Base-by-base conservation (phyloP, 306 rosid genomes). In the Rosa lucieae region DNA sequence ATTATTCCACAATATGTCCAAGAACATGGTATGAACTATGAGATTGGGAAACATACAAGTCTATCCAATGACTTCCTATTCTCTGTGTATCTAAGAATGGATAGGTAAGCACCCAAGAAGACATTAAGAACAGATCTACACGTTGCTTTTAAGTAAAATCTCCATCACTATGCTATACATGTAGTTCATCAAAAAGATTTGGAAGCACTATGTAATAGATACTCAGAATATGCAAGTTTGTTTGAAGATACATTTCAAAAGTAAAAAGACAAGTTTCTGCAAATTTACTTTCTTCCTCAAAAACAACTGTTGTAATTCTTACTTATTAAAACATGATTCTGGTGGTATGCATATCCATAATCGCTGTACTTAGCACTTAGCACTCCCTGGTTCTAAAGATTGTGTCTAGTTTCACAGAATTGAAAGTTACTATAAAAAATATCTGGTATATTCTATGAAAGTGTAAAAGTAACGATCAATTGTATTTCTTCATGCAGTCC, bases 1-100 rank as follows among this genome's bases (percentile, higher is more conserved):
- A 82, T 29, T 53, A 69, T 66, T 20, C 72, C 75, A 81, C 32
- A 11, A 48, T 68, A 39, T 65, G 63, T 40, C 75, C 37, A 51
- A 2, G n/a, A 53, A 55, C 55, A 40, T 75, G 67, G 59, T 14
- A 72, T 65, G 23, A 23, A 26, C 65, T 29, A 62, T 13, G 40
- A n/a, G 20, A 73, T 49, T 18, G 15, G 59, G 61, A 76, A 47
- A 63, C 72, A 62, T 29, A 23, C 6, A 43, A 58, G 55, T 59
- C 65, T 8, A 56, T 39, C 53, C 5, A 40, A 21, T 53, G 67
- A 39, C 51, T 20, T 1, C 21, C 29, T 10, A 3, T 37, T 37
- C 35, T 40, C 26, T 21, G 20, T 55, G 68, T 35, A 42, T 23
- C 37, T 42, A 59, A 75, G 53, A 43, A 44, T 13, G 58, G 37